These are phyloP conservation scores for Hypoxylon lienhwacheense DNA, from an alignment of 495 filamentous ascomycete genomes.

Conservation along the genomic window DNA sequence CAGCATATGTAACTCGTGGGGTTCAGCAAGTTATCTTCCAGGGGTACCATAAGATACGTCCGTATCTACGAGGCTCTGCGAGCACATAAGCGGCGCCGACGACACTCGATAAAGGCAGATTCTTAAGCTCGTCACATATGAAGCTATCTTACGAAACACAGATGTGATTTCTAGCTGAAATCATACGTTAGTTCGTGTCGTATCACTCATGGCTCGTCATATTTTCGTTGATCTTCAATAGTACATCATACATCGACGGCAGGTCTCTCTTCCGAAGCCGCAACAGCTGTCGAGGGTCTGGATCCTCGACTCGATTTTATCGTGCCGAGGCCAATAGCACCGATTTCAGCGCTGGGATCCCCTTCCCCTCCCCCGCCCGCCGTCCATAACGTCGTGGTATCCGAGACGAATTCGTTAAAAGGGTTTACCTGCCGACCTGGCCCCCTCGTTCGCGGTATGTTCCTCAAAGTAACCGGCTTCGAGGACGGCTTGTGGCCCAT, in stretches of 20 bases:
- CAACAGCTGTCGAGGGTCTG: slow-evolving; percentile 1
- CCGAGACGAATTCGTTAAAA: slow-evolving; percentile 18
- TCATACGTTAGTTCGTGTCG: background rate
- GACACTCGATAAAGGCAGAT: background rate
- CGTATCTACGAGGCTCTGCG: background rate
- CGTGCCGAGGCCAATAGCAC: slow-evolving; percentile 10
- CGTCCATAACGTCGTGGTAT: slow-evolving; percentile 26
- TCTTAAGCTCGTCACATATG: background rate
- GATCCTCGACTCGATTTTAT: slow-evolving; percentile 11
- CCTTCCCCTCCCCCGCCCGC: slow-evolving; percentile 7
- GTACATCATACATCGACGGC: slow-evolving; percentile 15
- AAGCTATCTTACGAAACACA: background rate
- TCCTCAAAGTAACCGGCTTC: slow-evolving; percentile 25
- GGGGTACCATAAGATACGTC: background rate
- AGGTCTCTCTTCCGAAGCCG: slow-evolving; percentile 16
- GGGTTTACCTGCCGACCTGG: background rate
- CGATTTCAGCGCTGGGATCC: slow-evolving; percentile 13
- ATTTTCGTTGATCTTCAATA: slow-evolving; percentile 2
- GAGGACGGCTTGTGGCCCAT: slow-evolving; percentile 31
- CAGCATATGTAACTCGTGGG: slow-evolving; percentile 1
- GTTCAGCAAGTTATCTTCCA: background rate
- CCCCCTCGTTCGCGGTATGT: slow-evolving; percentile 22
- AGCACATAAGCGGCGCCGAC: slow-evolving; percentile 3
- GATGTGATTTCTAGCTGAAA: background rate
- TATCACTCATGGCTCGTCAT: slow-evolving; percentile 22